Evolutionary conservation across 179 eudicot genomes (phyloP).

Genomic region (Silene noctiflora): DNA sequence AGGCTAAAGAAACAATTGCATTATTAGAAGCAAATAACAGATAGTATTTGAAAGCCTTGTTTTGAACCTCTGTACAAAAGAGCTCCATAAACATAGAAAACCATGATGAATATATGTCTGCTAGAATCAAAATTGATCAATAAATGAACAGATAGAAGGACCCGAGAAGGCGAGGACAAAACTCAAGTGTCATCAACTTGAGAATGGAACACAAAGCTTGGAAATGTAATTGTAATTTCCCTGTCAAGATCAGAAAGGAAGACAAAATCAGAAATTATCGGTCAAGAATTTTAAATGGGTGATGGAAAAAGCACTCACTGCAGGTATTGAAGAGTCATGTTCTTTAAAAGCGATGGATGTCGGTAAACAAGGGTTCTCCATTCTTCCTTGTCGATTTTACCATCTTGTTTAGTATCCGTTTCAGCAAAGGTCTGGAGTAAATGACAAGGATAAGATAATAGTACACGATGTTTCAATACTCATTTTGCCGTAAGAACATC

Average conservation of each 20-base stretch:
- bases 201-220: constrained; percentile 84
- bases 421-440: constrained; percentile 85
- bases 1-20: constrained; percentile 8
- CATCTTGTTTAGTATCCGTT: constrained; percentile 98
- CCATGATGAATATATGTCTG: constrained; percentile 24
- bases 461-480: background rate
- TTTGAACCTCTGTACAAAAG: constrained; percentile 33
- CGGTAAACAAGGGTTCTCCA: constrained; percentile 88
- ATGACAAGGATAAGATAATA: background rate
- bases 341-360: constrained; percentile 89
- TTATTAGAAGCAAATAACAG: constrained; percentile 27
- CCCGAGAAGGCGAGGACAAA: constrained; percentile 19
- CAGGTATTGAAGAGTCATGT: constrained; percentile 96
- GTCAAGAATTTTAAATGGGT: background rate
- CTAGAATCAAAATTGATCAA: constrained; percentile 25
- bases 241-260: constrained; percentile 33
- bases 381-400: constrained; percentile 97
- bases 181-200: constrained; percentile 72
- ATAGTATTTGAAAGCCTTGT: constrained; percentile 19
- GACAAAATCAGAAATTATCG: background rate
- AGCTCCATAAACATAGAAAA: constrained; percentile 19
- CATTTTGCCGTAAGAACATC: too few species aligned
- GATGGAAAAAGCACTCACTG: constrained; percentile 47
- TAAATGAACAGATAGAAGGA: constrained; percentile 17
- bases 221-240: constrained; percentile 85